Conservation (phyloP, 2,329 filamentous ascomycete species). For the Meredithiella fracta region DNA sequence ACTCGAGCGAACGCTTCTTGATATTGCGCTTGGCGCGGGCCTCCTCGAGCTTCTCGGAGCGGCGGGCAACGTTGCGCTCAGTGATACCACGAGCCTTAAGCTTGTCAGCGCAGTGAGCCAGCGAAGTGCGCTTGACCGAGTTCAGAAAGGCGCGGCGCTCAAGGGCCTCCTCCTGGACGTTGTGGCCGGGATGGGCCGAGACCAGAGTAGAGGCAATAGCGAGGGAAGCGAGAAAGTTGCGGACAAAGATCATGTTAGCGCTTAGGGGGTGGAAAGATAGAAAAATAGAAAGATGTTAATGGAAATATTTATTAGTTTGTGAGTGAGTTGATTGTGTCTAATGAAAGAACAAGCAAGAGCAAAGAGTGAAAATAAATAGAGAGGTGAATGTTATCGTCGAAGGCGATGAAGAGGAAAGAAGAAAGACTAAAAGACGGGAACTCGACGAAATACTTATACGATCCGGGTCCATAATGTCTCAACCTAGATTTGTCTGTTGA, state of each 20-base stretch:
- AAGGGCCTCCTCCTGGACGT: slow-evolving; percentile 30
- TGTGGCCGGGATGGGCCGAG: slow-evolving; percentile 32
- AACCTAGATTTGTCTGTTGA: not conserved
- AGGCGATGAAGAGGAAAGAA: not conserved
- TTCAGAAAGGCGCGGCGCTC: slow-evolving; percentile 31
- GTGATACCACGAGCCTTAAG: slow-evolving; percentile 32
- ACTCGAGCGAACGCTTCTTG: slow-evolving; percentile 18
- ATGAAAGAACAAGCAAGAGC: not conserved
- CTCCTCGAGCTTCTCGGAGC: slow-evolving; percentile 25
- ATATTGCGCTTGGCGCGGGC: slow-evolving; percentile 25
- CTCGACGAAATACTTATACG: slow-evolving; percentile 9
- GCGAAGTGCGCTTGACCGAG: slow-evolving; percentile 25
- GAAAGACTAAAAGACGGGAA: not conserved
- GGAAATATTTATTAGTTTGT: not conserved
- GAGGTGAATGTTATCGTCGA: not conserved
- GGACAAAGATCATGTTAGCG: slow-evolving; percentile 8
- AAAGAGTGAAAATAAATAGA: not conserved
- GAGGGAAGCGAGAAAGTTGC: slow-evolving; percentile 12
- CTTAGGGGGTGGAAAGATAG: not conserved
- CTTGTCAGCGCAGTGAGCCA: slow-evolving; percentile 30
- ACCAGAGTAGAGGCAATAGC: slow-evolving; percentile 13
- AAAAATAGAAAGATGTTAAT: not conserved
- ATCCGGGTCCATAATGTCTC: not conserved
- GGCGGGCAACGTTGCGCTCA: slow-evolving; percentile 28
- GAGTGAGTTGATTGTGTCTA: not conserved